phyloP scores from a whole-genome alignment of 768 basidiomycete species.

The Serendipita sp. region DNA sequence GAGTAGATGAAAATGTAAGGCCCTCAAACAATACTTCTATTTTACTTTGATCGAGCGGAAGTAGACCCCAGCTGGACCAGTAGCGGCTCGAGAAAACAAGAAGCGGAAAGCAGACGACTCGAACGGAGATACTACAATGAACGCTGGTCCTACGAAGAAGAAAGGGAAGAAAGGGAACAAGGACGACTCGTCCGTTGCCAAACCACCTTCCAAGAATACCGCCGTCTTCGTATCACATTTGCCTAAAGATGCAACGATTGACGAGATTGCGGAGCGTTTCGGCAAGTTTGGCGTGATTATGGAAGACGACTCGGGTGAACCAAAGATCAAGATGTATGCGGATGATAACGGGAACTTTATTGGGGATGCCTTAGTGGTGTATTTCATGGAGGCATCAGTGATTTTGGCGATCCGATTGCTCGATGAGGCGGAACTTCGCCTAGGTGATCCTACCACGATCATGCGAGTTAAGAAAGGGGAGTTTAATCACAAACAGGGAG shows the following conservation, averaged over 20 bases:
- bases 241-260: slow-evolving; percentile 53
- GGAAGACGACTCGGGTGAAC: slow-evolving; percentile 77
- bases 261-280: slow-evolving; percentile 75
- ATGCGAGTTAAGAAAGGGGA: slow-evolving; percentile 67
- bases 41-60: slow-evolving; percentile 11
- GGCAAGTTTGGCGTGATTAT: slow-evolving; percentile 83
- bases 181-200: slow-evolving; percentile 19
- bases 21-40: slow-evolving; percentile 12
- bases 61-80: slow-evolving; percentile 77
- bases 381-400: slow-evolving; percentile 96
- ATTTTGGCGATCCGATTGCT: slow-evolving; percentile 64
- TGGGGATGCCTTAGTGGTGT: slow-evolving; percentile 90
- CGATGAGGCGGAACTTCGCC: slow-evolving; percentile 79
- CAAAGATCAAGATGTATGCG: slow-evolving; percentile 93
- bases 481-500: slow-evolving; percentile 49
- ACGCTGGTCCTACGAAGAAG: slow-evolving; percentile 44
- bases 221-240: slow-evolving; percentile 80
- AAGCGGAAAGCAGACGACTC: slow-evolving; percentile 59
- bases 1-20: slow-evolving; percentile 86
- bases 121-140: slow-evolving; percentile 50
- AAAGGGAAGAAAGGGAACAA: slow-evolving; percentile 45
- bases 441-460: slow-evolving; percentile 57
- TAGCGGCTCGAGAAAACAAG: slow-evolving; percentile 33
- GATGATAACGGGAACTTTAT: slow-evolving; percentile 75
- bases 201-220: slow-evolving; percentile 67